Evolutionary conservation across 2,329 filamentous ascomycete species (phyloP).

Genomic region (Alternaria novae-zelandiae): DNA sequence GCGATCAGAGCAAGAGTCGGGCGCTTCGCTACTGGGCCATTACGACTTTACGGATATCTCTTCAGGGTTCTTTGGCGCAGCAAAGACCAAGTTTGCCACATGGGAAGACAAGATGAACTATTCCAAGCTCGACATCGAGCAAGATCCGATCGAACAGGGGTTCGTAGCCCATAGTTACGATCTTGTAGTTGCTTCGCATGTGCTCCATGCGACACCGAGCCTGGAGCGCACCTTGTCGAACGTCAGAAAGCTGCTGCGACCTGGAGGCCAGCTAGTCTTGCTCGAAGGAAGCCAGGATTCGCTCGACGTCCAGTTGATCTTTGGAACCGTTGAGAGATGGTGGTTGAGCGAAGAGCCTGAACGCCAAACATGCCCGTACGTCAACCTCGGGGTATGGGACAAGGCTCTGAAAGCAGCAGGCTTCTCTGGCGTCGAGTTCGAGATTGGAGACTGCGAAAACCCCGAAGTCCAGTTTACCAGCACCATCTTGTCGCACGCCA

Average conservation of each 20-base stretch:
- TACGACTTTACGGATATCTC: slow-evolving; percentile 1
- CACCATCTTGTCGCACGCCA: background rate
- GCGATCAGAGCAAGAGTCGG: background rate
- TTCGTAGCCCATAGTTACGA: background rate
- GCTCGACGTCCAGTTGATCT: background rate
- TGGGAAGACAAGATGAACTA: background rate
- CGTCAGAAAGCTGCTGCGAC: background rate
- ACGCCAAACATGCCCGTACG: background rate
- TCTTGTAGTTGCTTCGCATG: background rate
- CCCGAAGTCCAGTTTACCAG: background rate
- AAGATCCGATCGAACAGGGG: background rate
- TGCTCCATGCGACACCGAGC: background rate
- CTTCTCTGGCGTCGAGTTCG: slow-evolving; percentile 1
- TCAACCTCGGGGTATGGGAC: background rate
- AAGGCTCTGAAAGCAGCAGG: background rate
- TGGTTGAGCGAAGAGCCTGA: slow-evolving; percentile 2
- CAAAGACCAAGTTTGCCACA: background rate
- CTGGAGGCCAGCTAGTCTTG: background rate
- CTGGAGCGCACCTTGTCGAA: background rate
- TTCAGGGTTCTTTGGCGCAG: background rate
- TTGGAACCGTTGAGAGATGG: background rate
- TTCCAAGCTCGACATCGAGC: background rate
- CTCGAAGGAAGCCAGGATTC: background rate
- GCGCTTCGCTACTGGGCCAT: background rate
- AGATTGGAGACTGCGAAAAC: slow-evolving; percentile 1